Evolutionary conservation across 2,329 filamentous ascomycete genomes (phyloP).

Genomic region (Pleochaeta shiraiana): DNA sequence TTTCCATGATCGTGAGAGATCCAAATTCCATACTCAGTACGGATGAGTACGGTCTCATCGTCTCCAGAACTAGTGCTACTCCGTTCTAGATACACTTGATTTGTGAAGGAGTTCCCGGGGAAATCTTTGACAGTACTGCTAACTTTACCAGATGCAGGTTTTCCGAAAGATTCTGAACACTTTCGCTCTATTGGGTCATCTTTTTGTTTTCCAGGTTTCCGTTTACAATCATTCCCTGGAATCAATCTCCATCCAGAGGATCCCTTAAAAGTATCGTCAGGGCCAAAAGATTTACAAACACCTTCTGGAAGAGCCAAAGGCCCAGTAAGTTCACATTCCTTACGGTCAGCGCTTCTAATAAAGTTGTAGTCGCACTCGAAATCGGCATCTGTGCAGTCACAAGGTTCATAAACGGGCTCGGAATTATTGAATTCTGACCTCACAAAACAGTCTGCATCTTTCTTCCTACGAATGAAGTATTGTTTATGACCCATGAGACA

Average conservation of each 20-base stretch:
- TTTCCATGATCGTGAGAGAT: conserved; percentile 77
- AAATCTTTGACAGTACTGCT: conserved; percentile 38
- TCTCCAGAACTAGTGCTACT: conserved; percentile 36
- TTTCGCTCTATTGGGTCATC: conserved; percentile 52
- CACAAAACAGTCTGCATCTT: conserved; percentile 73
- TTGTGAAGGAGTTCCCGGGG: conserved; percentile 28
- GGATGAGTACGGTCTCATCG: conserved; percentile 50
- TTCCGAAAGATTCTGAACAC: conserved; percentile 40
- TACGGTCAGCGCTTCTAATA: conserved; percentile 38
- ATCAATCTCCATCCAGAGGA: conserved; percentile 86
- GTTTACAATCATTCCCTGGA: conserved; percentile 55
- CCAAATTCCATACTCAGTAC: conserved; percentile 30
- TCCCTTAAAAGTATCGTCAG: conserved; percentile 49
- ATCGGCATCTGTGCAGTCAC: conserved; percentile 62
- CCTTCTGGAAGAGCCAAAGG: conserved; percentile 44
- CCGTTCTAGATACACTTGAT: conserved; percentile 60
- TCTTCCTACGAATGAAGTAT: conserved; percentile 65
- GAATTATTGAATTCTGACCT: conserved; percentile 69
- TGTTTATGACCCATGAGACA: conserved; percentile 97
- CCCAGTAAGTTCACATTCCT: conserved; percentile 43
- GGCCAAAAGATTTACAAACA: conserved; percentile 34
- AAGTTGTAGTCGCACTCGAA: conserved; percentile 98
- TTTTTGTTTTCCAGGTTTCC: conserved; percentile 37
- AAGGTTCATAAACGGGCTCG: conserved; percentile 44
- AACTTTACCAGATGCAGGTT: conserved; percentile 44